phyloP scores from a whole-genome alignment of 2,329 filamentous ascomycete species.

The Thermoascus crustaceus region DNA sequence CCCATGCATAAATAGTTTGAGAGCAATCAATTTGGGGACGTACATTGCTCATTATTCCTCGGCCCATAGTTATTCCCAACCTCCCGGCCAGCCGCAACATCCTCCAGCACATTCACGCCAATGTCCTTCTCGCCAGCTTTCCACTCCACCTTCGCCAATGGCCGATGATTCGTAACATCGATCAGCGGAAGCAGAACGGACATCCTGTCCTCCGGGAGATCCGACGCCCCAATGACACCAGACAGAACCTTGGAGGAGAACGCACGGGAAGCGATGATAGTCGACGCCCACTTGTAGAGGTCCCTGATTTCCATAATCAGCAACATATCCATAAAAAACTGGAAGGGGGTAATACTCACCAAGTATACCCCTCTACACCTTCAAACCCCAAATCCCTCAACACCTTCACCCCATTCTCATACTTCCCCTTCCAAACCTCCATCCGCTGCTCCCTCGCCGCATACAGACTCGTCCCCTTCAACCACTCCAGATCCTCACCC shows the following conservation, averaged over 20 bases:
- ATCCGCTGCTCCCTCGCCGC: slow-evolving; percentile 25
- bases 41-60: slow-evolving; percentile 65
- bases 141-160: slow-evolving; percentile 54
- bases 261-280: slow-evolving; percentile 36
- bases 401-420: slow-evolving; percentile 22
- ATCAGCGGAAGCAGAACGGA: slow-evolving; percentile 63
- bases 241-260: slow-evolving; percentile 38
- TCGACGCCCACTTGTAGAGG: slow-evolving; percentile 39
- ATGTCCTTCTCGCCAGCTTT: slow-evolving; percentile 35
- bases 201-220: slow-evolving; percentile 49
- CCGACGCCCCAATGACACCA: slow-evolving; percentile 25
- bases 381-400: slow-evolving; percentile 25
- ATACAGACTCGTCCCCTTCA: slow-evolving; percentile 30
- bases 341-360: slow-evolving; percentile 20
- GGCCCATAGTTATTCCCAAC: slow-evolving; percentile 64
- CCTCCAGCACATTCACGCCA: slow-evolving; percentile 35
- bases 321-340: background rate
- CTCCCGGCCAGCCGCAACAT: slow-evolving; percentile 45
- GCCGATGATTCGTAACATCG: slow-evolving; percentile 65
- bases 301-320: slow-evolving; percentile 24
- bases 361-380: slow-evolving; percentile 28
- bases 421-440: slow-evolving; percentile 30
- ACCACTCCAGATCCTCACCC: slow-evolving; percentile 49
- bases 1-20: no score
- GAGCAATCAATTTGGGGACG: slow-evolving; percentile 6